phyloP scores from a whole-genome alignment of 2,329 filamentous ascomycete species.

The Penicillium sp. region DNA sequence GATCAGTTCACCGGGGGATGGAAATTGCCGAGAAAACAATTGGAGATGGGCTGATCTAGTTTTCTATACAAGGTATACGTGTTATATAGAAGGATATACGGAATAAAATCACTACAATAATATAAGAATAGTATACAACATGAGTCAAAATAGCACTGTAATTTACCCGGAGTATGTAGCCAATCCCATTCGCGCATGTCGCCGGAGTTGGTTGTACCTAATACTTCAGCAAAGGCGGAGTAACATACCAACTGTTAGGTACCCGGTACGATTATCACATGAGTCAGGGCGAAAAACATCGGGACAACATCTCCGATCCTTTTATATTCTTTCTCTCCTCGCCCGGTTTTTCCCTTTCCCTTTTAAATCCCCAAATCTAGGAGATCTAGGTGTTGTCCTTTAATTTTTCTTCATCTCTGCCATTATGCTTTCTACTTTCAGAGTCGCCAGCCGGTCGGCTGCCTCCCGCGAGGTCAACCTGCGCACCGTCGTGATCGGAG shows the following conservation, averaged over 20 bases:
- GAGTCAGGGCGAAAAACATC: conserved; percentile 24
- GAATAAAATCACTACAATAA: not conserved
- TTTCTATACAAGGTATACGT: not conserved
- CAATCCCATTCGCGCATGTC: conserved; percentile 9
- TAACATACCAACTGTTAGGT: conserved; percentile 12
- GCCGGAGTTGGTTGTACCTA: conserved; percentile 9
- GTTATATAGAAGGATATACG: not conserved
- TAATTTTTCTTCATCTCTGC: conserved; percentile 6
- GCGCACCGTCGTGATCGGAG: conserved; percentile 42
- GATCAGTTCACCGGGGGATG: conserved; percentile 24
- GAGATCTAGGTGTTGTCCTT: conserved; percentile 9
- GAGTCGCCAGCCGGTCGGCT: conserved; percentile 44
- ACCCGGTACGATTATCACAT: conserved; percentile 23
- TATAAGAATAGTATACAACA: no score
- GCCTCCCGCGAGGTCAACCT: conserved; percentile 39
- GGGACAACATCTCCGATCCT: conserved; percentile 23
- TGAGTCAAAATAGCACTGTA: not conserved
- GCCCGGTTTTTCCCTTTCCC: conserved; percentile 15
- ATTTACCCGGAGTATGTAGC: conserved; percentile 8
- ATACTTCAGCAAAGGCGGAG: conserved; percentile 11
- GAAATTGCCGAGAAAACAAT: conserved; percentile 12
- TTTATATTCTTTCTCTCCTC: conserved; percentile 15
- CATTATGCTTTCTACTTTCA: conserved; percentile 48
- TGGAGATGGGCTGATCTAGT: not conserved
- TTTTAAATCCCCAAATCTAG: conserved; percentile 5